A percentile compares a stretch with the other conserved stretches of the same genome.
Conservation (phyloP, 2,329 filamentous ascomycete genomes). For the Pseudocercospora fuligena region DNA sequence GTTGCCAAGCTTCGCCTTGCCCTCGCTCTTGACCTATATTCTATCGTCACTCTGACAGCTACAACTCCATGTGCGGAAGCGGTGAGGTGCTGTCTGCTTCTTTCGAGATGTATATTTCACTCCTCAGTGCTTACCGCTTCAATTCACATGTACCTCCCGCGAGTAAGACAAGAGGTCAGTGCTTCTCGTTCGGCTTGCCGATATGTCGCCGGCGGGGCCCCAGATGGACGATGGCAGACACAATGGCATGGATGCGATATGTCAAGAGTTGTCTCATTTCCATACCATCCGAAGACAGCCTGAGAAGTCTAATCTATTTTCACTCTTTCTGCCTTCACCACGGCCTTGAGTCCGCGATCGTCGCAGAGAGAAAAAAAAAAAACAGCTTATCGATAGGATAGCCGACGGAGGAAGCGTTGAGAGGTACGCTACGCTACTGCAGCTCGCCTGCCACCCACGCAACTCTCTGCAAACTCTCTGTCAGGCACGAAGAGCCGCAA, state of each 20-base stretch:
- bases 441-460: not conserved
- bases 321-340: not conserved
- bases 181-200: too few species aligned
- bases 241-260: too few species aligned
- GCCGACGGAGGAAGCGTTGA: not conserved
- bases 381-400: not conserved
- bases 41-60: not conserved
- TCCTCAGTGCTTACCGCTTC: not conserved
- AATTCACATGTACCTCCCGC: too few species aligned
- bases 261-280: too few species aligned
- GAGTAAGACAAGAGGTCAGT: too few species aligned
- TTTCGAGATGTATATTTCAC: not conserved
- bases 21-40: not conserved
- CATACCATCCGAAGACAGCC: too few species aligned
- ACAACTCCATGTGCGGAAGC: not conserved
- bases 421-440: not conserved
- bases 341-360: not conserved
- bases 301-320: too few species aligned
- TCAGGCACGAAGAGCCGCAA: constrained; percentile 7
- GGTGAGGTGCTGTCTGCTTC: not conserved
- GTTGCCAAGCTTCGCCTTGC: too few species aligned
- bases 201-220: too few species aligned
- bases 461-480: not conserved
- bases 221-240: too few species aligned
- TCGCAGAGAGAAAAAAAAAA: not conserved